Base-by-base conservation (phyloP, 345 rosid species). In the Aurinia saxatilis region DNA sequence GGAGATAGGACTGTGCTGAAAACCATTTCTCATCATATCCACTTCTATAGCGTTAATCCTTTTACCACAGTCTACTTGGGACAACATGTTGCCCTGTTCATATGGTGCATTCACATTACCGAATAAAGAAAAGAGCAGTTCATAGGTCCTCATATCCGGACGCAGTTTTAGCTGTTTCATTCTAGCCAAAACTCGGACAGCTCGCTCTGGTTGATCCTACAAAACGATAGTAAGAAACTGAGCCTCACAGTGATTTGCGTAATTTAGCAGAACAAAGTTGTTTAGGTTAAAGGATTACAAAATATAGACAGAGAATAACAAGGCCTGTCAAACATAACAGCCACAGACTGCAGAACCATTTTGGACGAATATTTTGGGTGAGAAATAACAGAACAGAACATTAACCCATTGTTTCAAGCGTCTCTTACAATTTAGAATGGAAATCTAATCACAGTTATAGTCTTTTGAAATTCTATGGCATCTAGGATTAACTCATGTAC, bases 141-240 rank as follows among this genome's bases (percentile, higher is more conserved):
- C 83, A 55, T 82, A 93, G 0, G 97, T 93, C 70, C 52, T 59
- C 67, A 76, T 73, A 75, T 90, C 79, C 6, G 87, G 87, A 48
- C 70, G 77, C 65, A 84, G 16, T n/a, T 78, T 70, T 48, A 73
- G 50, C 71, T 78, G 66, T 76, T 78, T 85, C 95, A 92, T 87
- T 80, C 78, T 89, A 59, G 83, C 82, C 57, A 82, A 78, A 46
- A 80, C 71, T 57, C 59, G 73, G 76, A 84, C 36, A 47, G 90
- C 97, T 48, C 87, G 88, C 62, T 90, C 93, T 42, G 86, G 96
- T 78, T 79, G 82, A 72, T 81, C 80, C 96, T 89, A 88, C 67
- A 74, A 50, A 27, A 53, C 39, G 46, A 31, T 31, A 64, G 54
- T 58, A 50, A 50, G 70, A 40, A 39, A 63, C 23, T 53, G 51